phyloP scores from a whole-genome alignment of 1,284 basidiomycete species.

The Cryptococcus sp. region DNA sequence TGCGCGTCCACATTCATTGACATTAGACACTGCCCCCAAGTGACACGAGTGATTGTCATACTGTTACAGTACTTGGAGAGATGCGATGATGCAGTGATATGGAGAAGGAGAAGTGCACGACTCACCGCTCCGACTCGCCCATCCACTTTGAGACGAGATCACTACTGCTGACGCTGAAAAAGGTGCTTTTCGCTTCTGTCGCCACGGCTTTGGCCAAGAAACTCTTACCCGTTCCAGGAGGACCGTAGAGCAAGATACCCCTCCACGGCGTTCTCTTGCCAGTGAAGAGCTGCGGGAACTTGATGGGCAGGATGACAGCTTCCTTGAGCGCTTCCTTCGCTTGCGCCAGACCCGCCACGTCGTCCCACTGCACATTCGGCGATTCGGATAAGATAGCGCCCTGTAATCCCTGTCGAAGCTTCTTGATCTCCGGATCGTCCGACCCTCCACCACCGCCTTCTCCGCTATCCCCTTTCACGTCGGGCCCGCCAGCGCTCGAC shows the following conservation, averaged over 20 bases:
- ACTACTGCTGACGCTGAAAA: constrained; percentile 93
- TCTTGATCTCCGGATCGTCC: constrained; percentile 90
- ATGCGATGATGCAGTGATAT: neutral
- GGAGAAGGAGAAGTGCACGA: constrained; percentile 20
- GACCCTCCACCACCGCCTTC: constrained; percentile 73
- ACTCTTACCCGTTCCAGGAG: constrained; percentile 85
- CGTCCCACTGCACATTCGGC: constrained; percentile 97
- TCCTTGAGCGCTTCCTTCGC: constrained; percentile 97
- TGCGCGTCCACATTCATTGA: constrained; percentile 43
- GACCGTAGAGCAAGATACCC: constrained; percentile 94
- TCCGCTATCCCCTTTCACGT: constrained; percentile 57
- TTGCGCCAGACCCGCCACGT: constrained; percentile 90
- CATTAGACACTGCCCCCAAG: no score
- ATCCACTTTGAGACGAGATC: constrained; percentile 99
- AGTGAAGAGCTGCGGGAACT: constrained; percentile 97
- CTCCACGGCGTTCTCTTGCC: constrained; percentile 97
- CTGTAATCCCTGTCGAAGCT: constrained; percentile 82
- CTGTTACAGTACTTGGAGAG: no score
- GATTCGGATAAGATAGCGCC: constrained; percentile 90
- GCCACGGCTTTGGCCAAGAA: constrained; percentile 97
- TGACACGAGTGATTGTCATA: no score
- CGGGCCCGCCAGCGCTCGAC: constrained; percentile 64
- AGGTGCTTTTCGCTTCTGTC: constrained; percentile 97
- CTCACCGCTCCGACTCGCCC: constrained; percentile 92
- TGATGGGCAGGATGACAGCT: constrained; percentile 97